phyloP scores from a whole-genome alignment of 164 flowering plant genomes.

The Taxillus chinensis region DNA sequence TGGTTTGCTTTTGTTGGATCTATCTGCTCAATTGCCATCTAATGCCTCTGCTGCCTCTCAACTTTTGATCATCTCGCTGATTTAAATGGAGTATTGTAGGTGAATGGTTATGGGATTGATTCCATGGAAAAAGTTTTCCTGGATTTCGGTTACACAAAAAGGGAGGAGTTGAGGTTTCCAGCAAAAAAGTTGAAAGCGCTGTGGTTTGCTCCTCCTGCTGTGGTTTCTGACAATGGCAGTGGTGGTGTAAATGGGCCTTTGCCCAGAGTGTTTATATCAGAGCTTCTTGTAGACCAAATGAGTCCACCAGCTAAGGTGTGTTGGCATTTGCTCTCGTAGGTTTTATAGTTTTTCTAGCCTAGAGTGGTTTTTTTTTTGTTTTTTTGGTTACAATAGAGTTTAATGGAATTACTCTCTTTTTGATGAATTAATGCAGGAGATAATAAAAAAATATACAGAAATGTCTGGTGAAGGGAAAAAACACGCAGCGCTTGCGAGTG shows the following conservation, averaged over 20 bases:
- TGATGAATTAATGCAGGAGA: conserved; percentile 40
- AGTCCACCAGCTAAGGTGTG: conserved; percentile 75
- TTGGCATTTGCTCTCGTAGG: neutral
- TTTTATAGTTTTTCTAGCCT: too few relatives aligned
- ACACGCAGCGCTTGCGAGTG: conserved; percentile 81
- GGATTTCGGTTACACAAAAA: conserved; percentile 64
- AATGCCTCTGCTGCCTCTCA: neutral
- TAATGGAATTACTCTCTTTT: neutral
- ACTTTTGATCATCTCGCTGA: neutral
- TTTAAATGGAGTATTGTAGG: conserved; percentile 26
- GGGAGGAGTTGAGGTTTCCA: conserved; percentile 75
- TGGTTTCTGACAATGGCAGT: conserved; percentile 22
- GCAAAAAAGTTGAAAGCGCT: conserved; percentile 81
- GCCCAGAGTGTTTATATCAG: conserved; percentile 86
- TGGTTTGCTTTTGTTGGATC: neutral
- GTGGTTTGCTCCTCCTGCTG: conserved; percentile 84
- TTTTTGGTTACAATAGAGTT: too few relatives aligned
- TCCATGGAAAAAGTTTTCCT: conserved; percentile 67
- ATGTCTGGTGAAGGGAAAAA: conserved; percentile 47
- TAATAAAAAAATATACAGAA: conserved; percentile 60
- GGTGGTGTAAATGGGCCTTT: conserved; percentile 72
- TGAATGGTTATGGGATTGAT: conserved; percentile 80
- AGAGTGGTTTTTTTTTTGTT: too few relatives aligned
- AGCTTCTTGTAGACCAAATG: conserved; percentile 91
- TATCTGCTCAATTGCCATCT: neutral